Evolutionary conservation across 805 yeast genomes (phyloP), one percentile per base, ranked within the genome.

Genomic region (Priceomyces carsonii): DNA sequence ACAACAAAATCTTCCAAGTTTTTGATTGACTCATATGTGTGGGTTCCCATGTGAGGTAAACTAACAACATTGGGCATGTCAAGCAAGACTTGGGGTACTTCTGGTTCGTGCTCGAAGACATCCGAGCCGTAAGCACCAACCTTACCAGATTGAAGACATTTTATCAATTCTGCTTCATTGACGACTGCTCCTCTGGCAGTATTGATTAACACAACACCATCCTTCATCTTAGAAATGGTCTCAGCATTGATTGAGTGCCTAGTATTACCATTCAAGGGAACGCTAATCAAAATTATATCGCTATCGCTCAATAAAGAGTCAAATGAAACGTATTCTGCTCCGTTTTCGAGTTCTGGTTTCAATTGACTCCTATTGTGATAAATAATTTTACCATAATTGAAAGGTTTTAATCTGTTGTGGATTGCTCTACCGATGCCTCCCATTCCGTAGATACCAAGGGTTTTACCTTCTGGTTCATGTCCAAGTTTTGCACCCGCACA

Each of bases 391-490:
- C 59, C 63, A 59, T 87, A 85, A 3, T 93, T 95, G 59, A 88
- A 87, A 6, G 91, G 90, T 45, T 63, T 61, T 43, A 85, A 69
- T 48, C 91, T 74, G 45, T 79, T 77, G 35, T 87, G 72, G 34
- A 88, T 79, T 19, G 86, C 85, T 39, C 89, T 77, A 30, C 96
- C 96, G 61, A 88, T 87, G 22, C 95, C 95, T 21, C 96, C 96
- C 77, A 88, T 73, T 10, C 96, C 96, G 34, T 84, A 66, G 36
- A 88, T 80, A 32, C 96, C 96, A 15, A 88, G 81, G 13, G 71
- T 71, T 53, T 82, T 82, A 6, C 86, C 87, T 43, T 71, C 79
- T 12, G 95, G 95, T 51, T 82, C 90, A 51, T 75, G 74, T 6
- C 95, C 95, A 30, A 79, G 60, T 6, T 79, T 73, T 1, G 81